These are phyloP conservation scores for Aciculoconidium aculeatum DNA, from an alignment of 805 yeast species.

Conservation along the genomic window DNA sequence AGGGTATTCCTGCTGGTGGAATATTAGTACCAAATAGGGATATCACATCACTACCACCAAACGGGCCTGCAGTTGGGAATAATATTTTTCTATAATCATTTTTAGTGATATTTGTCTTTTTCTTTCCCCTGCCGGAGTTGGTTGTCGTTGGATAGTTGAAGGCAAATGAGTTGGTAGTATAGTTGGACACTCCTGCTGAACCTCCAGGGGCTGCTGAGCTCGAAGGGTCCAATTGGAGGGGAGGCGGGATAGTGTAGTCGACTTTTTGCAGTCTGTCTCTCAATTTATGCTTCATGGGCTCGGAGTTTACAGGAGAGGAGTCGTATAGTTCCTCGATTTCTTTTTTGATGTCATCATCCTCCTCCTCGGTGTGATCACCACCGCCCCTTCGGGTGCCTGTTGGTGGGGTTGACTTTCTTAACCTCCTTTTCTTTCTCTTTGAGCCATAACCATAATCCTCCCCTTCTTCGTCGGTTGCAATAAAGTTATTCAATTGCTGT, in stretches of 20 bases:
- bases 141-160: slow-evolving; percentile 39
- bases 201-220: not conserved
- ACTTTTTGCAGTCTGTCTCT: slow-evolving; percentile 51
- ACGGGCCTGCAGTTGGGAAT: slow-evolving; percentile 94
- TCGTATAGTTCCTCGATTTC: slow-evolving; percentile 64
- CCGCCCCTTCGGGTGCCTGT: slow-evolving; percentile 3
- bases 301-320: slow-evolving; percentile 48
- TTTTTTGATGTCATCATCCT: slow-evolving; percentile 43
- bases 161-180: too few species aligned
- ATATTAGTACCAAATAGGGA: slow-evolving; percentile 71
- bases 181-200: not conserved
- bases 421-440: slow-evolving; percentile 9
- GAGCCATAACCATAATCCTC: slow-evolving; percentile 11
- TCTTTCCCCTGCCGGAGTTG: slow-evolving; percentile 28
- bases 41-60: slow-evolving; percentile 92
- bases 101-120: slow-evolving; percentile 27
- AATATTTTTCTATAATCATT: slow-evolving; percentile 57
- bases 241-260: slow-evolving; percentile 81
- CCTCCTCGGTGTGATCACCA: slow-evolving; percentile 16
- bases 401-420: slow-evolving; percentile 2
- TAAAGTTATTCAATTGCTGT: slow-evolving; percentile 22
- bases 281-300: slow-evolving; percentile 38
- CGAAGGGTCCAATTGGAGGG: slow-evolving; percentile 19
- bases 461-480: slow-evolving; percentile 36
- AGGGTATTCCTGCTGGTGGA: slow-evolving; percentile 45